A percentile compares a stretch with the other conserved stretches of the same genome.
These are phyloP conservation scores for Fraxinus sp. DNA, from an alignment of 305 asterid genomes.

Conservation along the genomic window DNA sequence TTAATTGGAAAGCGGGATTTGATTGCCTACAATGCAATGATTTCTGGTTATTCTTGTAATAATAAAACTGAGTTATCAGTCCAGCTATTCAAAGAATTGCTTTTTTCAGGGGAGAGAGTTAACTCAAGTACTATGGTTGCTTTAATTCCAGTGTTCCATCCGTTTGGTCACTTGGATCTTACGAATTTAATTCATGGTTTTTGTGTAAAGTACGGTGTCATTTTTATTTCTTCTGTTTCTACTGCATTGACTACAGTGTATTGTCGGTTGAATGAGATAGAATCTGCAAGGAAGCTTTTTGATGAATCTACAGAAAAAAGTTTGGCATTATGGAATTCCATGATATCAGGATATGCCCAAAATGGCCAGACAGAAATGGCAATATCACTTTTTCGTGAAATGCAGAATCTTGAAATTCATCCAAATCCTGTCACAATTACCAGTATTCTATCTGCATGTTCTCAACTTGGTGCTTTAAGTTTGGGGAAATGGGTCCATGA, in stretches of 20 bases:
- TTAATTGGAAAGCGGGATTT: slow-evolving; percentile 51
- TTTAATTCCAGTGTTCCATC: slow-evolving; percentile 64
- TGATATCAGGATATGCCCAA: slow-evolving; percentile 83
- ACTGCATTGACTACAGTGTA: slow-evolving; percentile 74
- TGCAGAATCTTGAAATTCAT: slow-evolving; percentile 66
- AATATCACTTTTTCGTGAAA: slow-evolving; percentile 61
- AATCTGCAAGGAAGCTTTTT: slow-evolving; percentile 59
- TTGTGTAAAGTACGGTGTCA: slow-evolving; percentile 49
- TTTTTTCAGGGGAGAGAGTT: slow-evolving; percentile 43
- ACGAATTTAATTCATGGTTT: slow-evolving; percentile 56
- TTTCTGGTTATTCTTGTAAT: slow-evolving; percentile 57
- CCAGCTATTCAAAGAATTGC: slow-evolving; percentile 53
- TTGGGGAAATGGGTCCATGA: slow-evolving; percentile 73
- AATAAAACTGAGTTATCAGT: slow-evolving; percentile 45
- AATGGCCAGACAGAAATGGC: slow-evolving; percentile 70
- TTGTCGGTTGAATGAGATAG: slow-evolving; percentile 61
- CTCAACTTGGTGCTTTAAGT: slow-evolving; percentile 78
- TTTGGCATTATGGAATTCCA: slow-evolving; percentile 79
- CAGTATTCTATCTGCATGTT: slow-evolving; percentile 79
- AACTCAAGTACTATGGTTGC: slow-evolving; percentile 69
- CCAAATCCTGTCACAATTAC: slow-evolving; percentile 73
- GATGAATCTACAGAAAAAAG: slow-evolving; percentile 60
- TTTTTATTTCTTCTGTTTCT: slow-evolving; percentile 52
- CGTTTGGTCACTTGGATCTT: slow-evolving; percentile 61
- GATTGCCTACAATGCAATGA: slow-evolving; percentile 67